A percentile compares a stretch with the other conserved stretches of the same genome.
Conservation (phyloP, 768 basidiomycete genomes). For the Termitomyces sp. region DNA sequence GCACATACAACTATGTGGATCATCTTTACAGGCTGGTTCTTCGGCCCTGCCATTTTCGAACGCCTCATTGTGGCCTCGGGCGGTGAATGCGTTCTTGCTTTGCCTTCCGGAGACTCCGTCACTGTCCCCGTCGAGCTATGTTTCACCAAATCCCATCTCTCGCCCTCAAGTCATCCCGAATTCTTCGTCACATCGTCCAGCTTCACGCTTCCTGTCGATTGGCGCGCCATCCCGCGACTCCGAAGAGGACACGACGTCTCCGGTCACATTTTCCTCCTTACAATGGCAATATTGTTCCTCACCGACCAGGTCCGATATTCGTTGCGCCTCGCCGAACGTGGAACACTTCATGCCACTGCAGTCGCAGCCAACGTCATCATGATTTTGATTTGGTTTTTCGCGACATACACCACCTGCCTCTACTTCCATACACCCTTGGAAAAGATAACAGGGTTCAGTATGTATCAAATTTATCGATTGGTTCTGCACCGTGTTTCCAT, state of each 20-base stretch:
- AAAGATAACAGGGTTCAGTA: constrained; percentile 83
- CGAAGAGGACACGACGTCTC: constrained; percentile 88
- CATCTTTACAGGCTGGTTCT: constrained; percentile 82
- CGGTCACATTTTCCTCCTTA: constrained; percentile 89
- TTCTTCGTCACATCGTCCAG: constrained; percentile 48
- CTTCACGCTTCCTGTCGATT: constrained; percentile 36
- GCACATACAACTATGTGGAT: constrained; percentile 67
- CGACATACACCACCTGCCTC: constrained; percentile 74
- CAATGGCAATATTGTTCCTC: constrained; percentile 74
- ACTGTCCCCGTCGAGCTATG: constrained; percentile 59
- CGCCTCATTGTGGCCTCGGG: constrained; percentile 65
- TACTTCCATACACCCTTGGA: constrained; percentile 91
- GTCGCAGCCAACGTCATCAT: constrained; percentile 43
- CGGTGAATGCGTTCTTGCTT: constrained; percentile 67
- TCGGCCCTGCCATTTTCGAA: constrained; percentile 75
- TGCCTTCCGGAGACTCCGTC: constrained; percentile 55
- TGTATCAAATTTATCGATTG: constrained; percentile 34
- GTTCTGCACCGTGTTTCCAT: background rate
- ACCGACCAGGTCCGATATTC: constrained; percentile 68
- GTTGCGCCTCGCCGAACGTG: constrained; percentile 38
- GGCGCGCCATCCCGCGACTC: constrained; percentile 56
- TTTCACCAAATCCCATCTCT: constrained; percentile 43
- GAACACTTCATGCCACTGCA: constrained; percentile 43
- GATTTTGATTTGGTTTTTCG: constrained; percentile 67
- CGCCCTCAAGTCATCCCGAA: constrained; percentile 57